Conservation (phyloP, 768 basidiomycete species). For the Dictyophora rubrovolvata region DNA sequence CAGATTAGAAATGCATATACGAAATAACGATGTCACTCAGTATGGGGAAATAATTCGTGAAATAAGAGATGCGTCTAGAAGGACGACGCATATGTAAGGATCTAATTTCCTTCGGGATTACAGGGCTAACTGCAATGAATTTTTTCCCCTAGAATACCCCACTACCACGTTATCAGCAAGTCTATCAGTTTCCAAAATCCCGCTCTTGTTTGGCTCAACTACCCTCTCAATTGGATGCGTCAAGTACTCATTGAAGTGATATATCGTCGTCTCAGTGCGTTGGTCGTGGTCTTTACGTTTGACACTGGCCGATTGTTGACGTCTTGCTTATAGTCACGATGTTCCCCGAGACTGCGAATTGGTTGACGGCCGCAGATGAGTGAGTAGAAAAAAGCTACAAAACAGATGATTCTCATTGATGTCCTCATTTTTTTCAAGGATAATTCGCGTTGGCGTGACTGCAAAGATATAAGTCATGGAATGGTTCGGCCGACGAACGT, state of each 20-base stretch:
- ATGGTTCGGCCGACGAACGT: not conserved
- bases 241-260: slow-evolving; percentile 49
- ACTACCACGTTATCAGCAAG: slow-evolving; percentile 45
- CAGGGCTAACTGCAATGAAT: not conserved
- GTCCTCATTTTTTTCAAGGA: slow-evolving; percentile 22
- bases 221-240: slow-evolving; percentile 33
- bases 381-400: slow-evolving; percentile 20
- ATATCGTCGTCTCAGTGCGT: slow-evolving; percentile 45
- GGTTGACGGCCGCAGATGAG: slow-evolving; percentile 49
- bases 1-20: slow-evolving; percentile 33
- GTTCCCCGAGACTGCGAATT: slow-evolving; percentile 55
- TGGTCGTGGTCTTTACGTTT: not conserved
- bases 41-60: slow-evolving; percentile 26
- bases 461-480: slow-evolving; percentile 31
- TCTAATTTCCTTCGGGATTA: not conserved
- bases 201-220: slow-evolving; percentile 15
- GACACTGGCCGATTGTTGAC: not conserved
- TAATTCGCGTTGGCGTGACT: slow-evolving; percentile 49
- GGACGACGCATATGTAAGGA: slow-evolving; percentile 49
- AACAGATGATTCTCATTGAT: not conserved
- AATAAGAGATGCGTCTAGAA: slow-evolving; percentile 31
- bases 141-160: slow-evolving; percentile 34
- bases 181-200: slow-evolving; percentile 21
- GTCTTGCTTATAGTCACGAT: slow-evolving; percentile 32
- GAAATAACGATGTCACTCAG: slow-evolving; percentile 20